Base-by-base conservation (phyloP, 768 basidiomycete species). In the Lentinus brumalis region DNA sequence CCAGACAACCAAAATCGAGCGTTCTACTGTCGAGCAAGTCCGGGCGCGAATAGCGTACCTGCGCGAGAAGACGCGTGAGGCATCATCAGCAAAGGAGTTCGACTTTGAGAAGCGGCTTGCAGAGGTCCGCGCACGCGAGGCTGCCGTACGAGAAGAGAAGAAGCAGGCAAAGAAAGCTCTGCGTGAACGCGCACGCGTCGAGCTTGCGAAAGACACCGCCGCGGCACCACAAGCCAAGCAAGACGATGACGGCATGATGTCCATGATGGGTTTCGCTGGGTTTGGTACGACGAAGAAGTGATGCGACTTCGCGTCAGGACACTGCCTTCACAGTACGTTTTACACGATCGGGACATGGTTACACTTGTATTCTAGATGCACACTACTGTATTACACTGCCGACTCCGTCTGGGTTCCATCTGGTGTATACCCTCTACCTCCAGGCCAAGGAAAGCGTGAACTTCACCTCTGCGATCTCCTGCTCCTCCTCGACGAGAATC, bases 21-120 rank as follows among this genome's bases (percentile, higher is more conserved):
- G 95, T 16, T 98, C 97, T 2, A 96, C 96, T 0, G 76, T 98
- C 16, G 87, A 88, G 65, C 94, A 99, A 77, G 97, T 99, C 54
- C 91, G 94, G 47, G 88, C 88, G 5, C 87, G 91, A 61, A 98
- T 99, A 75, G 92, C 92, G 0, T 78, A 83, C 40, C 78, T 99
- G 32, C 87, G 96, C 14, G 94, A 92, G 73, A 88, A 87, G 74
- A 96, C 96, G 2, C 89, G 87, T 62, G 87, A 91, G 44, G 87
- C 88, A 8, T 86, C 94, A 0, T 79, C 83, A 30, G 89, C 92
- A 0, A 97, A 97, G 71, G 85, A 88, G n/a, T 99, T 86, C 70
- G 96, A 99, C 76, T 99, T 99, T 76, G 89, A 95, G 69, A 78
- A 90, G 69, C 91, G 97, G 30, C 76, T 98, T 12, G 85, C 86